phyloP scores from a whole-genome alignment of 192 early-diverging fungal species.

The Phlyctochytrium bullatum region DNA sequence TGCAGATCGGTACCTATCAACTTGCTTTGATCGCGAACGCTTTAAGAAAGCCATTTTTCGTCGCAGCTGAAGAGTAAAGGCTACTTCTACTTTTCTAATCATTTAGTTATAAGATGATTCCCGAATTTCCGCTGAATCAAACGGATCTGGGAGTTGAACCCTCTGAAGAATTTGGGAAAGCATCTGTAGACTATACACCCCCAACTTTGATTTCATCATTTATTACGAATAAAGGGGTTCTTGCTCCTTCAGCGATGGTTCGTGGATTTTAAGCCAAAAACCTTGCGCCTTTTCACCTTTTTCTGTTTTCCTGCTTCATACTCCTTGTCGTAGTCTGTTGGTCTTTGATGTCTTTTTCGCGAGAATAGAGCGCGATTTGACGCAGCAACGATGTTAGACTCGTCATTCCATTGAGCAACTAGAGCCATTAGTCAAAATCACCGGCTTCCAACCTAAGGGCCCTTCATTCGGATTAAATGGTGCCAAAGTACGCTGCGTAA shows the following conservation, averaged over 20 bases:
- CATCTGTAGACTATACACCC: constrained; percentile 87
- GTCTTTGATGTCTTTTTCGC: constrained; percentile 1
- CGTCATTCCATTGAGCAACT: too few species aligned
- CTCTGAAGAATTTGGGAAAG: constrained; percentile 47
- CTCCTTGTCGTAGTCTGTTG: constrained; percentile 16
- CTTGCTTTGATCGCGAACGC: constrained; percentile 93
- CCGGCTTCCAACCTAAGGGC: too few species aligned
- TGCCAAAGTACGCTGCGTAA: too few species aligned
- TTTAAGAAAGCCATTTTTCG: constrained; percentile 92
- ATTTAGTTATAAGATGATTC: constrained; percentile 93
- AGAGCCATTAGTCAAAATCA: too few species aligned
- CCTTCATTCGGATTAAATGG: too few species aligned
- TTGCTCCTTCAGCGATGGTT: constrained; percentile 79
- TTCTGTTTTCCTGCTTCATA: constrained; percentile 30
- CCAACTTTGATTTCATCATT: constrained; percentile 82
- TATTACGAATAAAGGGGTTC: constrained; percentile 82
- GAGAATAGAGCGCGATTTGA: not conserved
- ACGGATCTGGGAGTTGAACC: constrained; percentile 65
- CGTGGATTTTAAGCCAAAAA: not conserved
- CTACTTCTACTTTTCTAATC: constrained; percentile 14
- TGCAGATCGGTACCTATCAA: constrained; percentile 89
- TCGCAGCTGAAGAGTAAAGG: constrained; percentile 83
- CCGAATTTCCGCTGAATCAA: constrained; percentile 92
- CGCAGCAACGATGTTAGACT: too few species aligned
- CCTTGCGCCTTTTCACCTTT: constrained; percentile 11